Base-by-base conservation (phyloP, 495 filamentous ascomycete genomes). In the Aspergillus indologenus region DNA sequence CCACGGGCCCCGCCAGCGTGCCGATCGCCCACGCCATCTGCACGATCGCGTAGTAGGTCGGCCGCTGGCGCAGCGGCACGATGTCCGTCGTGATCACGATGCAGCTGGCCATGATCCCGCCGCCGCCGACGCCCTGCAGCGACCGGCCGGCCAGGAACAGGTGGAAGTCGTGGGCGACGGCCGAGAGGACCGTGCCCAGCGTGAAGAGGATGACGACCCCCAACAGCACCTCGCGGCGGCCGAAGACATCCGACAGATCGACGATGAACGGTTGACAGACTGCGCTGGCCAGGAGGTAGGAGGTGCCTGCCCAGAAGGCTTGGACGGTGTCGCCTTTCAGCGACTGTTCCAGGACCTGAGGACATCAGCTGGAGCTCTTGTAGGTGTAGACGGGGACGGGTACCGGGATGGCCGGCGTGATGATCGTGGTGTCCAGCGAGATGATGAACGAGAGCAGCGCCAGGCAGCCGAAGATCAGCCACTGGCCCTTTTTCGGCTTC, bases 291-390 rank as follows among this genome's bases (percentile, higher is more conserved):
- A 83, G 68, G 14, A 83, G 75, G 47, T 83, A 85, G 0, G 80
- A 76, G 1, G 80, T 83, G 1, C 80, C 80, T 0, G 76, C 71
- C 83, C 81, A 84, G 60, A 84, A 84, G 12, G 79, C 73, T n/a
- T 79, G 66, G 12, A 68, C 81, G 2, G 79, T 64, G 12, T 61
- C 71, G 0, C 79, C 80, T 8, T 78, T 56, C 6, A 85, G 67
- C 48, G 75, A 73, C 1, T 59, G 45, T 7, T 78, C 65, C 20
- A 84, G 71, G n/a, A 61, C 62, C 73, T 76, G 29, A 24, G 12
- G n/a, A 22, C 24, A 34, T 45, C 34, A 58, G 47, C 45, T 31
- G 53, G 19, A 40, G 45, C 23, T 42, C 1, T 18, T 29, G 60
- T 7, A 19, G 7, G 3, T 29, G 7, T 15, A 0, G 3, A 11